Conservation (phyloP, 2,329 filamentous ascomycete species). For the Fusarium graminum region DNA sequence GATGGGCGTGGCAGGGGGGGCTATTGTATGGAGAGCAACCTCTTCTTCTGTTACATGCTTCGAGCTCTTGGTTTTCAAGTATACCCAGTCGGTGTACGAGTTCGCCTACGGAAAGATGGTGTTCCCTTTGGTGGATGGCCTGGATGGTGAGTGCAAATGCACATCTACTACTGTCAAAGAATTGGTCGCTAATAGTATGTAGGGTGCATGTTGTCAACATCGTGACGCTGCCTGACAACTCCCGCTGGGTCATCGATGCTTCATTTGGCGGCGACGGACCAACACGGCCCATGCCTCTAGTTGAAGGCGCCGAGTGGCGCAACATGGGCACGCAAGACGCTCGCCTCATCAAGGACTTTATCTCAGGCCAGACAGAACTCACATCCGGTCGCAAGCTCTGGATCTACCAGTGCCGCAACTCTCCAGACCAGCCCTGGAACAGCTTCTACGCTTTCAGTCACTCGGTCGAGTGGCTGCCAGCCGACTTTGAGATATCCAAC, state of each 20-base stretch:
- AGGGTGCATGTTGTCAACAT: conserved; percentile 72
- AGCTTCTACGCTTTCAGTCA: conserved; percentile 75
- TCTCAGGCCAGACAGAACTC: conserved; percentile 60
- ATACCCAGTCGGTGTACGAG: conserved; percentile 68
- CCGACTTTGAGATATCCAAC: conserved; percentile 73
- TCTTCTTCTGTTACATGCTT: conserved; percentile 67
- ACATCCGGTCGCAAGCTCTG: conserved; percentile 63
- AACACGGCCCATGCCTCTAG: conserved; percentile 68
- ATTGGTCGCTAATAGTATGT: neutral
- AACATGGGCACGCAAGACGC: conserved; percentile 69
- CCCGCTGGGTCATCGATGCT: conserved; percentile 69
- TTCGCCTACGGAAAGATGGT: conserved; percentile 56
- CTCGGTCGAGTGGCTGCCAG: conserved; percentile 68
- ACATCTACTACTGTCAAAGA: conserved; percentile 34
- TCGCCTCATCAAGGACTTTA: conserved; percentile 64
- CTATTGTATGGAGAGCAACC: conserved; percentile 71
- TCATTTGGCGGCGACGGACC: conserved; percentile 74
- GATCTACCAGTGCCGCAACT: conserved; percentile 72
- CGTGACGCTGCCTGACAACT: conserved; percentile 64
- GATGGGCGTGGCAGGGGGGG: conserved; percentile 62
- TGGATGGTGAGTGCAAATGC: conserved; percentile 57
- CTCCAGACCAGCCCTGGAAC: conserved; percentile 64
- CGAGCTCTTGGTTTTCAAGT: conserved; percentile 65
- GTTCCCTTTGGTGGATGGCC: conserved; percentile 59
- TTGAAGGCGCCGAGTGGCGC: conserved; percentile 56